Evolutionary conservation across 78 protist genomes (phyloP).

Genomic region (Dictyostelium brefeldianum): DNA sequence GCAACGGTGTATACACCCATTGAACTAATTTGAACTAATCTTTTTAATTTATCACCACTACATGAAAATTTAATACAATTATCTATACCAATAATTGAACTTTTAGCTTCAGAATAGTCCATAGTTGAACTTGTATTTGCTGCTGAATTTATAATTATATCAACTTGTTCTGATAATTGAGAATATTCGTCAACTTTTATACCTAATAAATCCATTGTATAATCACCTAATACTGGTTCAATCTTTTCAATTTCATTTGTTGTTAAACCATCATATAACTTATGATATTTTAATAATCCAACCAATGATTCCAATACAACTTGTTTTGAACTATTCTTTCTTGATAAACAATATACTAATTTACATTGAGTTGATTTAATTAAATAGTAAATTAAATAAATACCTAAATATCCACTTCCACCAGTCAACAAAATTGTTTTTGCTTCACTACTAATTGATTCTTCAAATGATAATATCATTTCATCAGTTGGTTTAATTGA

Average conservation of each 20-base stretch:
- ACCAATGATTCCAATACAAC: neutral
- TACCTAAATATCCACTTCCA: slow-evolving; percentile 33
- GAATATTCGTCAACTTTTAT: neutral
- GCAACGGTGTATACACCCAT: neutral
- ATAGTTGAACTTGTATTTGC: neutral
- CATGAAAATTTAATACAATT: neutral
- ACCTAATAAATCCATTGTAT: neutral
- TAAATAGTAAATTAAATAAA: neutral
- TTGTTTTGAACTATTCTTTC: neutral
- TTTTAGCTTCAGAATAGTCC: neutral
- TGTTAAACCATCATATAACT: neutral
- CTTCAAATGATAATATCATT: neutral
- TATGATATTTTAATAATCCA: neutral
- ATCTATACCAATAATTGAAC: neutral
- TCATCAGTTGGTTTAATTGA: neutral
- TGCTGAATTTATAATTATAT: slow-evolving; percentile 27
- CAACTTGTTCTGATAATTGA: neutral
- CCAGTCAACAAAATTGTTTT: slow-evolving; percentile 46
- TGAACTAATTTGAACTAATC: neutral
- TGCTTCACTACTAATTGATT: neutral
- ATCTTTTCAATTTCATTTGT: neutral
- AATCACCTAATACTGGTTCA: neutral
- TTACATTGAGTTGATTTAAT: neutral
- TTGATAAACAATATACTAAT: neutral
- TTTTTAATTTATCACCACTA: neutral